Conservation (phyloP, 2,329 filamentous ascomycete genomes). For the Gliomastix tumulicola region DNA sequence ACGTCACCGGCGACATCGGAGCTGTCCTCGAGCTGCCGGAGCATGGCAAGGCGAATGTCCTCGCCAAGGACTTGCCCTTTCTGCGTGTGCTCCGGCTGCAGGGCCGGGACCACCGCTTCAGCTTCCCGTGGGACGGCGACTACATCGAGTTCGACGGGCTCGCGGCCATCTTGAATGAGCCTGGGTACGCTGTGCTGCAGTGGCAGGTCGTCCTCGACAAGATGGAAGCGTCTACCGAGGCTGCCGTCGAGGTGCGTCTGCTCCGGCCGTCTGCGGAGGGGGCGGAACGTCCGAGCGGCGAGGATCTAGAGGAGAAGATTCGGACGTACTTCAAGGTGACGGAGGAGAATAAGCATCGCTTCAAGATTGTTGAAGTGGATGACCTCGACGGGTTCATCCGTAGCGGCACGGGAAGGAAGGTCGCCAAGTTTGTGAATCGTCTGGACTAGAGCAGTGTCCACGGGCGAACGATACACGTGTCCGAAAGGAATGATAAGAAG, state of each 20-base stretch:
- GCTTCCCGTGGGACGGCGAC: constrained; percentile 30
- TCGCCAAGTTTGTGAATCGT: not conserved
- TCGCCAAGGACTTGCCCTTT: constrained; percentile 12
- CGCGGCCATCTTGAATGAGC: constrained; percentile 11
- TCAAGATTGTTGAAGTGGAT: not conserved
- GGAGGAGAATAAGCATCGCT: too few species aligned
- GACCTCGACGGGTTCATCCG: not conserved
- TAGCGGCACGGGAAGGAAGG: not conserved
- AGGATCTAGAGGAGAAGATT: too few species aligned
- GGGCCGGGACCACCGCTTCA: constrained; percentile 33
- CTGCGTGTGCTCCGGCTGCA: constrained; percentile 26
- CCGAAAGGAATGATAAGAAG: too few species aligned
- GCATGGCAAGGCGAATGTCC: not conserved
- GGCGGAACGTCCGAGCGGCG: too few species aligned
- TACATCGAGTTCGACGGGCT: constrained; percentile 28
- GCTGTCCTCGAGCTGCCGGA: not conserved
- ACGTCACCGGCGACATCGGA: not conserved
- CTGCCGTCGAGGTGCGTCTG: too few species aligned
- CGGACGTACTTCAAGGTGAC: too few species aligned
- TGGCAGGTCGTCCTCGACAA: constrained; percentile 32
- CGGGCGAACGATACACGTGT: too few species aligned
- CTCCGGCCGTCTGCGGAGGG: too few species aligned
- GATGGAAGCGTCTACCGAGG: too few species aligned
- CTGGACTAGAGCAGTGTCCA: too few species aligned
- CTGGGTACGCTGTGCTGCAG: constrained; percentile 23